Base-by-base conservation (phyloP, 1,284 basidiomycete genomes). In the Phellopilus nigrolimitatus region DNA sequence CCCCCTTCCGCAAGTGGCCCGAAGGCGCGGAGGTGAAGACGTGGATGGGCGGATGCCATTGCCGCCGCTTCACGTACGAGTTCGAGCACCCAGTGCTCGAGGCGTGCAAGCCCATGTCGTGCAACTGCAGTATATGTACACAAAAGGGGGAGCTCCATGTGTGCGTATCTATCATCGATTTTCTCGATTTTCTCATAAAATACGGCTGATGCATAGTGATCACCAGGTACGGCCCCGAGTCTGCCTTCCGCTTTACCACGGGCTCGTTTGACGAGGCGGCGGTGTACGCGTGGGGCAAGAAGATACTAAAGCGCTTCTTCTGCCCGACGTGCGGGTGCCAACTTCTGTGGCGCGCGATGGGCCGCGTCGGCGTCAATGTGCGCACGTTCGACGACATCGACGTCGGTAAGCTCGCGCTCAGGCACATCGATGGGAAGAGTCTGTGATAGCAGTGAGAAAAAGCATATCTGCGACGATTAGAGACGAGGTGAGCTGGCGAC, bases 121-220 rank as follows among this genome's bases (percentile, higher is more conserved):
- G 57, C 41, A 58, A 58, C 30, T 57, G 57, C 28, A 57, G 49
- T 13, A 27, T 53, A 7, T 58, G 55, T 37, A 57, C 47, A 7
- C 45, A 47, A 36, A 47, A 24, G 3, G 57, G 49, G 9, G 51
- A 40, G n/a, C 17, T 58, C 24, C 24, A 50, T 17, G 38, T 58
- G 56, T 56, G 19, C 19, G 54, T 53, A 10, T 21, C 13, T 3
- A 7, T 15, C 21, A 8, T 42, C 27, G 13, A n/a, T n/a, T 13
- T 12, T n/a, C 10, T 15, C 17, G 41, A 5, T 21, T 38, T 10
- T 25, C 19, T 2, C 19, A 12, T 6, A 6, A 27, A 17, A 7
- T 19, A 5, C 15, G 10, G 2, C 6, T 25, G 17, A 39, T 39
- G 9, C 21, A 10, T 17, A n/a, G 22, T 38, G 10, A 5, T 27